Evolutionary conservation across 371 early-diverging fungal species (phyloP).

Genomic region (Coemansia sp.): DNA sequence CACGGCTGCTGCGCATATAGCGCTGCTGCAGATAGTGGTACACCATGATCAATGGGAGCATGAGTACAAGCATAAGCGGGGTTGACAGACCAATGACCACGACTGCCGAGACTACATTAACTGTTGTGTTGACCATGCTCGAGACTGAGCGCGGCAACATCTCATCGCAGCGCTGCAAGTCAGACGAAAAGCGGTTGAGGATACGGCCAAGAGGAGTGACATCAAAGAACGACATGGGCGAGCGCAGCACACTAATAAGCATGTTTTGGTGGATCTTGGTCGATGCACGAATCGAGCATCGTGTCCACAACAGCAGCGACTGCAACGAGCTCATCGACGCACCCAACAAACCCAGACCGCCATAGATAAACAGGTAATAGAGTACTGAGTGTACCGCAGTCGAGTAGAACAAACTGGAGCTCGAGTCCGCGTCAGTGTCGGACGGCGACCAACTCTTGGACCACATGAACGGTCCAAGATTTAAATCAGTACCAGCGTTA

Average conservation of each 20-base stretch:
- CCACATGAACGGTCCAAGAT: slow-evolving; percentile 57
- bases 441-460: slow-evolving; percentile 65
- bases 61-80: slow-evolving; percentile 2
- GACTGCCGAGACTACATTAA: neutral
- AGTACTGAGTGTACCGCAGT: slow-evolving; percentile 40
- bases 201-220: slow-evolving; percentile 52
- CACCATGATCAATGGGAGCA: neutral
- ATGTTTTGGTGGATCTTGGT: slow-evolving; percentile 37
- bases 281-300: slow-evolving; percentile 73
- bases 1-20: no score
- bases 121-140: slow-evolving; percentile 57
- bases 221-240: slow-evolving; percentile 32
- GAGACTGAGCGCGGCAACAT: slow-evolving; percentile 53
- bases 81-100: slow-evolving; percentile 53
- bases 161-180: slow-evolving; percentile 58
- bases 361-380: slow-evolving; percentile 78
- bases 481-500: slow-evolving; percentile 28
- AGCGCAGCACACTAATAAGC: slow-evolving; percentile 13
- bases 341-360: slow-evolving; percentile 69
- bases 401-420: slow-evolving; percentile 1
- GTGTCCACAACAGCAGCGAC: slow-evolving; percentile 70
- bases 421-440: slow-evolving; percentile 35
- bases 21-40: neutral
- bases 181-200: no score
- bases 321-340: slow-evolving; percentile 64